These are phyloP conservation scores for Kwoniella pini DNA, from an alignment of 768 basidiomycete genomes.

Conservation along the genomic window DNA sequence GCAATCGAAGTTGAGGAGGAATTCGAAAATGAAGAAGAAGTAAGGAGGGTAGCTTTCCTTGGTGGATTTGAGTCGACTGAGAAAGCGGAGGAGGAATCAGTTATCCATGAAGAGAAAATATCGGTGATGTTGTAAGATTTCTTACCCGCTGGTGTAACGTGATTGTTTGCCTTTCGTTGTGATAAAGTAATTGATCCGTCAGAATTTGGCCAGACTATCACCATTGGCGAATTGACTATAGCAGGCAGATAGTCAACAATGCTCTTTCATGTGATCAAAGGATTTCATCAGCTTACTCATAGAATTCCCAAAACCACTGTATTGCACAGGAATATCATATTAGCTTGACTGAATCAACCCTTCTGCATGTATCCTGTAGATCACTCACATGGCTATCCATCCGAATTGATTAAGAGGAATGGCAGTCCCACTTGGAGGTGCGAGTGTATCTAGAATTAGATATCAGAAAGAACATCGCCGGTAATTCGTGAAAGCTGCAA, in stretches of 20 bases:
- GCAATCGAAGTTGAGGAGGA: constrained; percentile 33
- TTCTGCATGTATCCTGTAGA: no score
- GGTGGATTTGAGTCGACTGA: constrained; percentile 57
- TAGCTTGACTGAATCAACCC: no score
- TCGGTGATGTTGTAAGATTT: background rate
- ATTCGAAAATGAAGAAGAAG: constrained; percentile 51
- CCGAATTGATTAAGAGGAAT: constrained; percentile 24
- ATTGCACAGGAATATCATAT: no score
- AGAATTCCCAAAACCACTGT: constrained; percentile 34
- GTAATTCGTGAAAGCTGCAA: no score
- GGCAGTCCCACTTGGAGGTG: constrained; percentile 15
- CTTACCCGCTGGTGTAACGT: constrained; percentile 66
- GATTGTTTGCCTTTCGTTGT: constrained; percentile 62
- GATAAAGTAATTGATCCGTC: constrained; percentile 68
- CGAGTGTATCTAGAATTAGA: constrained; percentile 39
- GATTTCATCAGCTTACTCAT: constrained; percentile 27
- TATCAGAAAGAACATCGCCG: no score
- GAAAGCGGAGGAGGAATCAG: no score
- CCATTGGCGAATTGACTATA: constrained; percentile 59
- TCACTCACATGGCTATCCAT: constrained; percentile 44
- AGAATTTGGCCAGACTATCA: constrained; percentile 70
- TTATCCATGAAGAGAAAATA: no score
- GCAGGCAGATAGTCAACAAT: background rate
- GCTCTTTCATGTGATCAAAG: background rate
- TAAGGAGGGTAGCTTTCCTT: constrained; percentile 62